These are phyloP conservation scores for Acephala macrosclerotiorum DNA, from an alignment of 2,329 filamentous ascomycete genomes.

Conservation along the genomic window DNA sequence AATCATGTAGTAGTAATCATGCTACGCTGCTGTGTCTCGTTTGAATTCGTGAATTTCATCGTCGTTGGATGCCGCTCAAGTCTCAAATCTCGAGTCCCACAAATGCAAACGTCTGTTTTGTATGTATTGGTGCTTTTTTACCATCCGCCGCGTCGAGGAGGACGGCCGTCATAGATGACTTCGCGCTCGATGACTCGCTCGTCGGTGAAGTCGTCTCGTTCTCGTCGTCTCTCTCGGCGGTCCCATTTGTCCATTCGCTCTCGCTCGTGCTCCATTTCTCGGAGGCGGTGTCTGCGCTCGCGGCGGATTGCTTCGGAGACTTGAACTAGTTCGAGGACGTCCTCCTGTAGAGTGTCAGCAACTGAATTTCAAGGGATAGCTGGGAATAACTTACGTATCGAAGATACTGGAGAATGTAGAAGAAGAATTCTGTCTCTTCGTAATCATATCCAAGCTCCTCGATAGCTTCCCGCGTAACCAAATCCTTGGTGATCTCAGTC, in stretches of 20 bases:
- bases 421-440: constrained; percentile 89
- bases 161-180: constrained; percentile 63
- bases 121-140: constrained; percentile 10
- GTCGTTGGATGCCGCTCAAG: neutral
- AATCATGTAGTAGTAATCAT: neutral
- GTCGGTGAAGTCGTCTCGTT: constrained; percentile 56
- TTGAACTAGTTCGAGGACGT: constrained; percentile 84
- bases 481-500: constrained; percentile 96
- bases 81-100: constrained; percentile 1
- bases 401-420: constrained; percentile 92
- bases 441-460: constrained; percentile 85
- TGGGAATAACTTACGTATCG: constrained; percentile 72
- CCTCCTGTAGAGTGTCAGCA: constrained; percentile 68
- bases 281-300: constrained; percentile 59
- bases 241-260: constrained; percentile 55
- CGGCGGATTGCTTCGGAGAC: constrained; percentile 83
- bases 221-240: constrained; percentile 40
- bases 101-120: constrained; percentile 3
- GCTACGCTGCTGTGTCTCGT: constrained; percentile 1
- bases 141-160: constrained; percentile 23
- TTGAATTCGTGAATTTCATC: constrained; percentile 8
- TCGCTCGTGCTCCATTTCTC: constrained; percentile 63
- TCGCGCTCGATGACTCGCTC: constrained; percentile 73
- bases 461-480: constrained; percentile 87
- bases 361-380: neutral